Evolutionary conservation across 805 yeast species (phyloP), one percentile per base, ranked within the genome.

Genomic region (Pichia pseudocactophila): DNA sequence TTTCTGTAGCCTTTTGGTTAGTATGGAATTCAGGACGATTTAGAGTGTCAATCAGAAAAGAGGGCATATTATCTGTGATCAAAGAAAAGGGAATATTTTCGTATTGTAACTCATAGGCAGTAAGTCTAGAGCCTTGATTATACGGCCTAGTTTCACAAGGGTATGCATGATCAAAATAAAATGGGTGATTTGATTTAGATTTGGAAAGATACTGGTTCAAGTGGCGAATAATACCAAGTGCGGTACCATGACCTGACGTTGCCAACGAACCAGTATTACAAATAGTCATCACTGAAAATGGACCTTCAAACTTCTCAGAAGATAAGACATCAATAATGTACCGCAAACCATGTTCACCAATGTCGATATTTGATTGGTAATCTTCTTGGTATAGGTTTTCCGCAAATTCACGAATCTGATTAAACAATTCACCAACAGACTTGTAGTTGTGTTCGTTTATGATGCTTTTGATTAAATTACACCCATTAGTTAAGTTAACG

Each of bases 221-320:
- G 0, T 95, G 77, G 50, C 97, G 75, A 32, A 90, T 78, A 19
- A 92, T 85, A 12, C 98, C 97, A 26, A 90, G 69, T 0, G 97
- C 97, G 5, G 98, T 90, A 26, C 98, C 98, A 58, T 88, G 90
- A 2, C 97, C 97, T 4, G 97, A 86, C 1, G 98, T 90, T 1
- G 98, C 98, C 45, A 90, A 68, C 0, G 97, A 86, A 0, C 98
- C 98, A 1, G 98, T 90, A 63, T 90, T 90, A 63, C 98, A 90
- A 43, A 92, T 85, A 1, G 97, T 90, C 57, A 92, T 64, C 3
- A 87, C 89, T 1, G 94, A 76, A 57, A 88, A 80, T 4, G 81
- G 80, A 11, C 82, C 86, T 16, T 61, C 56, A 52, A 74, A 78
- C 4, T 68, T 63, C 47, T 78, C 74, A 15, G 61, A 49, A 16